Evolutionary conservation across 176 grass and related monocot genomes (phyloP), one percentile per base, ranked within the genome.

Genomic region (Typha latifolia): DNA sequence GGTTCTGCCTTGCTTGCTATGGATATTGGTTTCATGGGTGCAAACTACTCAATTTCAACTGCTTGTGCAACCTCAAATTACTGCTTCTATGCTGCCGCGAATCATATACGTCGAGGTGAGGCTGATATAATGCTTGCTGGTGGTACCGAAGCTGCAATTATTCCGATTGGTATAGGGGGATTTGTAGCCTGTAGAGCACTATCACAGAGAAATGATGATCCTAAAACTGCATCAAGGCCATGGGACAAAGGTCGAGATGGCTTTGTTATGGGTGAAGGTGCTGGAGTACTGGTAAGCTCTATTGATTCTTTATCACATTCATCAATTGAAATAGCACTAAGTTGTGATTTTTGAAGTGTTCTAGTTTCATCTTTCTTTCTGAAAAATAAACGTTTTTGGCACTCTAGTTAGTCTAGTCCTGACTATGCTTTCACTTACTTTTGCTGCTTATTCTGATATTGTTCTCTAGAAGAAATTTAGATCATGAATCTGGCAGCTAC

Each of bases 241-340:
- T 99, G 95, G 95, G 95, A 99, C 84, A 87, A 76, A 67, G 89
- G 53, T 1, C 89, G 95, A 37, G 95, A 99, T 92, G 95, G 95
- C 66, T 99, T 99, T 67, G 95, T 99, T 27, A 99, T 99, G 95
- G 94, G 95, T 50, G 95, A 99, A 84, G 95, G 95, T 82, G 89
- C 95, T 67, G 95, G 95, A 82, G 71, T 94, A 69, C 65, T 99
- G 86, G 95, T 97, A 93, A 37, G 55, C 47, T 29, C 20, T 49
- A 71, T 14, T 53, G 21, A 63, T 15, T 19, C 66, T 9, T 43
- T 10, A 43, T 11, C 0, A 43, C 9, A 10, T 9, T 43, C 4
- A 37, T 37, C 37, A 43, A 43, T 43, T 43, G 9, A 43, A 9
- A 6, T 6, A 43, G 37, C 37, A 43, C 8, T 43, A 43, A 43